phyloP scores from a whole-genome alignment of 176 grass and related monocot genomes.

The Avena atlantica region DNA sequence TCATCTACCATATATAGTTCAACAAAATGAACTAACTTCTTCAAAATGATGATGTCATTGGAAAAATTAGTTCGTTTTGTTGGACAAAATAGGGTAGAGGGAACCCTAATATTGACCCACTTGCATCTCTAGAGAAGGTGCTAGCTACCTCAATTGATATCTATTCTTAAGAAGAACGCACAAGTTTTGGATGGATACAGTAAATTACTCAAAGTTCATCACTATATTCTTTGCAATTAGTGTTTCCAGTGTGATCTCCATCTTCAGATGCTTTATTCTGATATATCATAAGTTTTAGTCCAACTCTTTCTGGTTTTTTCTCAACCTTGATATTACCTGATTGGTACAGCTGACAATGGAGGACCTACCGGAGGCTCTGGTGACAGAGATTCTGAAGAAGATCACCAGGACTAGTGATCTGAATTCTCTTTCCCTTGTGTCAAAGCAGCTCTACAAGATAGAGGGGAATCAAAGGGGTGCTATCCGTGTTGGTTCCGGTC shows the following conservation, averaged over 20 bases:
- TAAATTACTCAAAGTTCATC: not conserved
- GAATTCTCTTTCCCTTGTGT: conserved; percentile 55
- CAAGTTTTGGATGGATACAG: not conserved
- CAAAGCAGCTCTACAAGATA: no score
- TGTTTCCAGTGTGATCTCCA: not conserved
- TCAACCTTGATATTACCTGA: not conserved
- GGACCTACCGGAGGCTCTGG: conserved; percentile 49
- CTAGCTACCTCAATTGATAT: not conserved
- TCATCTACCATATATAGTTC: no score
- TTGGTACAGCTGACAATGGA: conserved; percentile 39
- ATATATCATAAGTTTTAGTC: not conserved
- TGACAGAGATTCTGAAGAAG: conserved; percentile 58
- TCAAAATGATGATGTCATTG: no score
- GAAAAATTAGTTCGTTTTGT: no score
- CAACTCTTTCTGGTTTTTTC: not conserved
- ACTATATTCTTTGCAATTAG: not conserved
- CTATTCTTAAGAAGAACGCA: not conserved
- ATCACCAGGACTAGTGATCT: conserved; percentile 46
- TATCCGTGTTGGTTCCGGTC: no score
- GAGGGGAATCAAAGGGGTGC: no score
- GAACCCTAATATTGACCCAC: no score
- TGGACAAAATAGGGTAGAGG: no score
- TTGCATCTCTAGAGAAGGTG: no score
- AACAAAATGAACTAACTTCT: no score
- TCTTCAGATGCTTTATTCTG: not conserved